Evolutionary conservation across 768 basidiomycete species (phyloP).

Genomic region (Rhizopogon salebrosus): DNA sequence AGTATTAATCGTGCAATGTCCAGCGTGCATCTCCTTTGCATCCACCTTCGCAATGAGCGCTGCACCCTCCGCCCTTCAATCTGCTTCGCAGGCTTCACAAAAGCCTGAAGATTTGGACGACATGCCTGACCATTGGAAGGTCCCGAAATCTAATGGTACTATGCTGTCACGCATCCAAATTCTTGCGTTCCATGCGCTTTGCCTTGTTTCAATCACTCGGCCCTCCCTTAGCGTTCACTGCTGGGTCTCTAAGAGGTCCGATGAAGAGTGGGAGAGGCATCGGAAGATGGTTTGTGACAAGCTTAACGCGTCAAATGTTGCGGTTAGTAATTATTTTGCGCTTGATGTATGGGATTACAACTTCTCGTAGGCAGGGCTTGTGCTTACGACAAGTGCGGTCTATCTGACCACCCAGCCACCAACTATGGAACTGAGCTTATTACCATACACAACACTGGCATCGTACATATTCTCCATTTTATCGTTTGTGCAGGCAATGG

Average conservation of each 20-base stretch:
- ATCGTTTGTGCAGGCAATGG: conserved; percentile 1
- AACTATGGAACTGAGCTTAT: neutral
- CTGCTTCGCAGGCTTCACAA: neutral
- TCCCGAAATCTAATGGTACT: neutral
- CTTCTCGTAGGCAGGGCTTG: neutral
- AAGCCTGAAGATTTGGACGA: no score
- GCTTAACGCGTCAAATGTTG: neutral
- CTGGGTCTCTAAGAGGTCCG: neutral
- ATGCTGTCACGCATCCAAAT: neutral
- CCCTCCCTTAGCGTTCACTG: neutral
- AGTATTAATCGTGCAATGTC: no score
- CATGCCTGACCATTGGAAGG: neutral
- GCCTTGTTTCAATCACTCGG: neutral
- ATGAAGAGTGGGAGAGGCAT: neutral
- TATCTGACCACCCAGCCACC: neutral
- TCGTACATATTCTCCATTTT: neutral
- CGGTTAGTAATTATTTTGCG: neutral
- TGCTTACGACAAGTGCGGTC: neutral
- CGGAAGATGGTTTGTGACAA: neutral
- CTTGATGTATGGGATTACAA: neutral
- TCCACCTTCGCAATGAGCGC: neutral
- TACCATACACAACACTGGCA: neutral
- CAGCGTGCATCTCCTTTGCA: neutral
- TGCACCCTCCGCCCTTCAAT: neutral
- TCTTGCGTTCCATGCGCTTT: neutral